Percentiles rank a stretch among this genome's conserved stretches.
phyloP scores from a whole-genome alignment of 2,329 filamentous ascomycete genomes.

The Talaromyces verruculosus region DNA sequence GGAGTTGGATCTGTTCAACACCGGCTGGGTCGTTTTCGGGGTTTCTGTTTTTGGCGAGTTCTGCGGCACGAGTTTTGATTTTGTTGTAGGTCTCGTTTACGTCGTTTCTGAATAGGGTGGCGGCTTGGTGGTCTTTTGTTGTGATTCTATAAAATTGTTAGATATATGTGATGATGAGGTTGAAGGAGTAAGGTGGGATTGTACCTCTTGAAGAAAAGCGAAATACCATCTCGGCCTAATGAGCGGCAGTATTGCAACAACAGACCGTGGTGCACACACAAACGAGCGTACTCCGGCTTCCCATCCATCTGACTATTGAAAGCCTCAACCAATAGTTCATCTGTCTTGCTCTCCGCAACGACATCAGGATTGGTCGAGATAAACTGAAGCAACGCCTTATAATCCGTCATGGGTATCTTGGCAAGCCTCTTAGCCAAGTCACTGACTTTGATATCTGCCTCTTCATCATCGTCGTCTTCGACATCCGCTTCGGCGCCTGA shows the following conservation, averaged over 20 bases:
- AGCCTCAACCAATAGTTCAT: constrained; percentile 84
- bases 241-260: constrained; percentile 93
- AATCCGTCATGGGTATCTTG: constrained; percentile 72
- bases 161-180: neutral
- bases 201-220: constrained; percentile 87
- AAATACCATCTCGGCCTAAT: constrained; percentile 82
- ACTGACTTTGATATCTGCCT: constrained; percentile 73
- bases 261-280: constrained; percentile 90
- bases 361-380: constrained; percentile 76
- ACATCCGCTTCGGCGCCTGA: constrained; percentile 58
- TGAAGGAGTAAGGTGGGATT: constrained; percentile 21
- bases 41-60: constrained; percentile 64
- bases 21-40: constrained; percentile 57
- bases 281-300: constrained; percentile 72
- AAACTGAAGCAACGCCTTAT: constrained; percentile 70
- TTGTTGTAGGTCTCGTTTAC: constrained; percentile 82
- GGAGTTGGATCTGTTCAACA: constrained; percentile 95
- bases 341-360: constrained; percentile 79
- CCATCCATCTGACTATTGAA: constrained; percentile 83
- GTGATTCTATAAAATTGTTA: constrained; percentile 59
- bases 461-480: constrained; percentile 59
- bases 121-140: constrained; percentile 82
- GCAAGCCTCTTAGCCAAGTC: constrained; percentile 78
- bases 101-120: constrained; percentile 88
- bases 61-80: constrained; percentile 73